These are phyloP conservation scores for Apophysomyces variabilis DNA, from an alignment of 371 early-diverging fungal genomes.

Conservation along the genomic window DNA sequence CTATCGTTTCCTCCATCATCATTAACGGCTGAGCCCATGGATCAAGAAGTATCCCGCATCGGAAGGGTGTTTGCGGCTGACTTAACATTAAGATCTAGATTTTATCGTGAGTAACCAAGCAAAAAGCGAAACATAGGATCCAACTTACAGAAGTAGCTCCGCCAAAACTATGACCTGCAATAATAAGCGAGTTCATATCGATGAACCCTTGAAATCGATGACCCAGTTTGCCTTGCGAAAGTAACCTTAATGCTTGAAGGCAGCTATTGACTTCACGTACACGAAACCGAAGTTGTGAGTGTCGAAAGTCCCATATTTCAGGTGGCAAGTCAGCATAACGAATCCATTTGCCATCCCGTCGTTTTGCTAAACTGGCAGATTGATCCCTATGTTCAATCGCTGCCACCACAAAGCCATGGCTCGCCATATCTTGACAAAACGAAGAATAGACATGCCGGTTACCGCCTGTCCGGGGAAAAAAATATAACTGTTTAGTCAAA, in stretches of 20 bases:
- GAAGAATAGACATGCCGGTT: slow-evolving; percentile 48
- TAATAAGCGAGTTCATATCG: slow-evolving; percentile 43
- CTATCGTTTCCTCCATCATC: slow-evolving; percentile 18
- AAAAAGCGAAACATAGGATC: background rate
- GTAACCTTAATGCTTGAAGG: slow-evolving; percentile 17
- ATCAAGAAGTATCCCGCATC: slow-evolving; percentile 48
- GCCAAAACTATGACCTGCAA: slow-evolving; percentile 69
- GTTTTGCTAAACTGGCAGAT: slow-evolving; percentile 36
- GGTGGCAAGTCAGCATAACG: slow-evolving; percentile 23
- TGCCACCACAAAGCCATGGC: slow-evolving; percentile 54
- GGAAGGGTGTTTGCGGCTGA: slow-evolving; percentile 27
- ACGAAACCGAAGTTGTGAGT: slow-evolving; percentile 42
- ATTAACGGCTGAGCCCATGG: slow-evolving; percentile 48
- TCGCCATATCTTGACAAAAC: slow-evolving; percentile 55
- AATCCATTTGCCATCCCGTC: slow-evolving; percentile 20
- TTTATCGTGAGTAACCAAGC: background rate
- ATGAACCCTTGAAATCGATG: slow-evolving; percentile 34
- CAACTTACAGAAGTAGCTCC: slow-evolving; percentile 50
- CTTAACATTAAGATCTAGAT: slow-evolving; percentile 23
- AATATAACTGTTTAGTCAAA: background rate
- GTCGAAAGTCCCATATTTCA: slow-evolving; percentile 33
- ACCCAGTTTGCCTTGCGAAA: slow-evolving; percentile 17
- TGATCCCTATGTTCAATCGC: slow-evolving; percentile 63
- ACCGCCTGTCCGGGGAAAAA: slow-evolving; percentile 29
- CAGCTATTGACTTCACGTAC: slow-evolving; percentile 40